phyloP scores from a whole-genome alignment of 768 basidiomycete species.

The Macrocybe gigantea region DNA sequence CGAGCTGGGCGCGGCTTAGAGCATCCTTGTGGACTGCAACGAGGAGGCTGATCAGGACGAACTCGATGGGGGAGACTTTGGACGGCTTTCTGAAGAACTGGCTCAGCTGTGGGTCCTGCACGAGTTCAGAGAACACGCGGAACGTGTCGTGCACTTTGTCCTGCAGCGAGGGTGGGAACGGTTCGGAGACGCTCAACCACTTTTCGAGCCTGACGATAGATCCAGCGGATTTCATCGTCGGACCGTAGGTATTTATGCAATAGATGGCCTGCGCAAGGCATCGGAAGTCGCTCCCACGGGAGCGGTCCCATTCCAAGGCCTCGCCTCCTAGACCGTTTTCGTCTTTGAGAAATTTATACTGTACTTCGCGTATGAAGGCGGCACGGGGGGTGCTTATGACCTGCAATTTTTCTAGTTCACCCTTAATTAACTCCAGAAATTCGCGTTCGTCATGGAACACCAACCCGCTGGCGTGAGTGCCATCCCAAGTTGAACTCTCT shows the following conservation, averaged over 20 bases:
- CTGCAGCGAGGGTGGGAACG: slow-evolving; percentile 23
- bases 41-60: slow-evolving; percentile 50
- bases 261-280: slow-evolving; percentile 50
- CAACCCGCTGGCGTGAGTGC: slow-evolving; percentile 65
- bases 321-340: slow-evolving; percentile 28
- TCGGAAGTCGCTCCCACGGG: slow-evolving; percentile 52
- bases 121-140: slow-evolving; percentile 39
- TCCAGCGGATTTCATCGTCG: slow-evolving; percentile 14
- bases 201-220: slow-evolving; percentile 38
- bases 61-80: slow-evolving; percentile 66
- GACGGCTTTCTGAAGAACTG: slow-evolving; percentile 30
- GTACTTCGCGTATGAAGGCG: slow-evolving; percentile 51
- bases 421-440: no score
- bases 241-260: slow-evolving; percentile 27
- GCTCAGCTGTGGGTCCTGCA: slow-evolving; percentile 26
- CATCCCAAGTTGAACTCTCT: slow-evolving; percentile 79
- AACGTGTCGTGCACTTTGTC: slow-evolving; percentile 35
- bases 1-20: slow-evolving; percentile 27
- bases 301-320: slow-evolving; percentile 42
- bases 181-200: slow-evolving; percentile 36
- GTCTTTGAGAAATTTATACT: slow-evolving; percentile 36
- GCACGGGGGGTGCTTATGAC: slow-evolving; percentile 56
- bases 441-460: slow-evolving; percentile 6
- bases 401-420: slow-evolving; percentile 54
- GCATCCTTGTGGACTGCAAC: slow-evolving; percentile 42